Percentiles rank a stretch among this genome's conserved stretches.
Conservation (phyloP, 306 rosid species). For the Gastrolobium villosum region DNA sequence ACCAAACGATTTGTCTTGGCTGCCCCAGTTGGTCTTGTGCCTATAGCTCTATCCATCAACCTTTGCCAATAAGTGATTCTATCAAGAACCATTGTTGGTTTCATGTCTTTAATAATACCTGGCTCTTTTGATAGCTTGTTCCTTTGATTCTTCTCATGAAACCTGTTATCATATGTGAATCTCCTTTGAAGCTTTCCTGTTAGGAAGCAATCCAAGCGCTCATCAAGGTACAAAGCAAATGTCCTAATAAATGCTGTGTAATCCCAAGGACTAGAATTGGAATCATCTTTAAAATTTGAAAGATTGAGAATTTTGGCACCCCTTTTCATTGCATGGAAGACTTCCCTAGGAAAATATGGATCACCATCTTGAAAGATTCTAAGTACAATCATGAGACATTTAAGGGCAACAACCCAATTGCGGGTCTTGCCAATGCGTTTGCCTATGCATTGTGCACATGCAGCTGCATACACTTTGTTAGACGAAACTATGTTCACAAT, state of each 20-base stretch:
- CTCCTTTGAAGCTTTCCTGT: conserved; percentile 85
- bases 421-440: conserved; percentile 70
- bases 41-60: conserved; percentile 77
- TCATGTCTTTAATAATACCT: conserved; percentile 68
- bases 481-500: conserved; percentile 67
- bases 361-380: conserved; percentile 88
- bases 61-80: conserved; percentile 75
- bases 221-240: conserved; percentile 84
- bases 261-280: conserved; percentile 83
- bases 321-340: conserved; percentile 76
- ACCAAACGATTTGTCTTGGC: conserved; percentile 68
- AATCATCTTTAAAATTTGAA: conserved; percentile 76
- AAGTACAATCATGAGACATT: conserved; percentile 80
- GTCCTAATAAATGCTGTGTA: conserved; percentile 74
- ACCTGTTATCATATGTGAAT: conserved; percentile 33
- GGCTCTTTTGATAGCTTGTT: conserved; percentile 42
- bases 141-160: conserved; percentile 25
- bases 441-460: conserved; percentile 74
- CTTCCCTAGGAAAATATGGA: conserved; percentile 78
- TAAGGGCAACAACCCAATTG: conserved; percentile 84
- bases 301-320: conserved; percentile 85
- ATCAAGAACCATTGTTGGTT: conserved; percentile 68
- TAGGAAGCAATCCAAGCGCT: conserved; percentile 77
- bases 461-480: conserved; percentile 63
- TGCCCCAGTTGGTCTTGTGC: conserved; percentile 65